phyloP scores from a whole-genome alignment of 176 grass and related monocot genomes.

The Eragrostis nindensis region DNA sequence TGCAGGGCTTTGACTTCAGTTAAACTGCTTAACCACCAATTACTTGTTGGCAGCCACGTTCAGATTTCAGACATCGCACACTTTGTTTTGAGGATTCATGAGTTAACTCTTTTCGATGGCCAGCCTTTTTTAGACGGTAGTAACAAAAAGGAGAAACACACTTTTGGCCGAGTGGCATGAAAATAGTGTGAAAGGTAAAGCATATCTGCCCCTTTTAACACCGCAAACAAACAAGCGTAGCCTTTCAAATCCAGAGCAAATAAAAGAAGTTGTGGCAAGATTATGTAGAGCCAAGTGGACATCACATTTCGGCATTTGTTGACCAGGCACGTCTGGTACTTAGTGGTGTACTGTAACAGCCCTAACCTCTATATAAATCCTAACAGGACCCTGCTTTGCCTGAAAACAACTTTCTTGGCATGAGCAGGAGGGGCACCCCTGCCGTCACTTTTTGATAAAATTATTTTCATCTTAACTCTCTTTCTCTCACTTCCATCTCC shows the following conservation, averaged over 20 bases:
- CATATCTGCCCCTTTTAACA: constrained; percentile 12
- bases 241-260: constrained; percentile 47
- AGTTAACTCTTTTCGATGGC: constrained; percentile 27
- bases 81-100: constrained; percentile 27
- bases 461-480: background rate
- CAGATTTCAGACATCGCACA: constrained; percentile 43
- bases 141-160: constrained; percentile 32
- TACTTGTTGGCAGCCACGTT: background rate
- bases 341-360: constrained; percentile 66
- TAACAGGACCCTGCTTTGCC: constrained; percentile 48
- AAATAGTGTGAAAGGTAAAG: constrained; percentile 20
- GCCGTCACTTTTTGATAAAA: constrained; percentile 77
- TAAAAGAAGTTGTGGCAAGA: constrained; percentile 29
- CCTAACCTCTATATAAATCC: constrained; percentile 63
- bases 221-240: constrained; percentile 49
- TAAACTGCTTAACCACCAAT: constrained; percentile 10
- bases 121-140: too few species aligned
- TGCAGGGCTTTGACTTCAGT: constrained; percentile 21
- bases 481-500: constrained; percentile 38
- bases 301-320: constrained; percentile 33
- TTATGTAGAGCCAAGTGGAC: constrained; percentile 41
- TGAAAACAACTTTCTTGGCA: constrained; percentile 89
- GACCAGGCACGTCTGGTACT: constrained; percentile 32
- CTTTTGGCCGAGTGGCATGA: constrained; percentile 31
- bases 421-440: constrained; percentile 49